Percentiles rank a stretch among this genome's conserved stretches.
These are phyloP conservation scores for Primulina tabacum DNA, from an alignment of 257 asterid genomes.

Conservation along the genomic window DNA sequence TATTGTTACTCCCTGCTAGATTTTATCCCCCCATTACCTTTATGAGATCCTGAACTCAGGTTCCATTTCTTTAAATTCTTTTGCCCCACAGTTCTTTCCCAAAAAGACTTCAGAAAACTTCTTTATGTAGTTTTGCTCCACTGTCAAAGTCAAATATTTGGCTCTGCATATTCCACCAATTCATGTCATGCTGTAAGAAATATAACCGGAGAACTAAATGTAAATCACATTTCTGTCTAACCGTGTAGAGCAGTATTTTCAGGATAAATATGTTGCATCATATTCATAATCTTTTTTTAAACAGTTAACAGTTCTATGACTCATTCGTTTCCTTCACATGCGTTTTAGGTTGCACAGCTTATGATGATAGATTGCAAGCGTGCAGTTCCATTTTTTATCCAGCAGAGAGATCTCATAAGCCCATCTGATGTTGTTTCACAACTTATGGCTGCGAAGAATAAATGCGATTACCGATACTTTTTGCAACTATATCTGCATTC, in stretches of 20 bases:
- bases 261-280: neutral
- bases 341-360: slow-evolving; percentile 82
- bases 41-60: slow-evolving; percentile 5
- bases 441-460: slow-evolving; percentile 61
- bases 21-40: slow-evolving; percentile 5
- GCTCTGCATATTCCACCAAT: neutral
- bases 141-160: neutral
- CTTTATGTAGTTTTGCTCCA: slow-evolving; percentile 13
- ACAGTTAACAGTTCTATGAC: neutral
- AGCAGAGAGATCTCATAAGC: slow-evolving; percentile 57
- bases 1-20: neutral
- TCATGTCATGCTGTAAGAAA: slow-evolving; percentile 14
- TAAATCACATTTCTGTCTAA: neutral
- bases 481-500: slow-evolving; percentile 75
- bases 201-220: slow-evolving; percentile 7
- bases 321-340: slow-evolving; percentile 22
- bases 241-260: slow-evolving; percentile 12
- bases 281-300: neutral
- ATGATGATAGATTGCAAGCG: slow-evolving; percentile 89
- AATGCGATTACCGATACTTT: slow-evolving; percentile 61
- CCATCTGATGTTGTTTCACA: slow-evolving; percentile 88
- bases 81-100: slow-evolving; percentile 12
- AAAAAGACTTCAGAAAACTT: neutral
- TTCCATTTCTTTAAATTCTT: slow-evolving; percentile 13
- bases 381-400: slow-evolving; percentile 75